Evolutionary conservation across 2,329 filamentous ascomycete species (phyloP), one percentile per base, ranked within the genome.

Genomic region (Alternaria tenuissima): DNA sequence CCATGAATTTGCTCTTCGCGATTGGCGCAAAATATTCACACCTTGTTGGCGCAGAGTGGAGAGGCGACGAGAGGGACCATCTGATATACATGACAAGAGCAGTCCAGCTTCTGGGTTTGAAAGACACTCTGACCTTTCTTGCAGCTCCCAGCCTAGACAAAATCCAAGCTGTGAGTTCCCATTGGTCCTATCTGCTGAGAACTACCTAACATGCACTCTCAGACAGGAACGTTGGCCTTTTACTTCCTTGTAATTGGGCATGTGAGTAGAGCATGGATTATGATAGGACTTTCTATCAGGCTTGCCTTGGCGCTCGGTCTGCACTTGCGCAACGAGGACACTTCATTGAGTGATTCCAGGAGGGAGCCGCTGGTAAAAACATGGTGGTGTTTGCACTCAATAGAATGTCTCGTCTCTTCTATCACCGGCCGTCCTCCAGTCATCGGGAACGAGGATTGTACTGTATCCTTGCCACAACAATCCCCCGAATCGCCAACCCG

Each of bases 1-100:
- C 78, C 4, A 49, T 81, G 58, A 81, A 82, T 47, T 46, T 81
- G 12, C 65, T 82, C 1, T 80, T 82, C 39, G 80, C 80, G 11
- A 78, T 82, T n/a, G 78, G 77, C 6, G 74, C 79, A 11, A 73
- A 74, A 49, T 76, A 78, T 59, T 76, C 76, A 6, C 71, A 78
- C 55, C 68, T 80, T 49, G 66, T 67, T 7, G 59, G 69, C 24
- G 69, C 70, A 6, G 66, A 69, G 0, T 76, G 70, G 70, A 64
- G 58, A 36, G 73, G 66, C 12, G 66, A 76, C 41, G 66, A 69
- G n/a, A 63, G 67, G 22, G 78, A 80, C 39, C 78, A 81, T 52
- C 36, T 77, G 16, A 52, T 79, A 2, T 81, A 80, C 55, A 79
- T 80, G 68, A 74, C 72, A 39, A 63, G 71, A 36, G 68, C 70